phyloP scores from a whole-genome alignment of 2,329 filamentous ascomycete genomes.

The Fusarium piperis region DNA sequence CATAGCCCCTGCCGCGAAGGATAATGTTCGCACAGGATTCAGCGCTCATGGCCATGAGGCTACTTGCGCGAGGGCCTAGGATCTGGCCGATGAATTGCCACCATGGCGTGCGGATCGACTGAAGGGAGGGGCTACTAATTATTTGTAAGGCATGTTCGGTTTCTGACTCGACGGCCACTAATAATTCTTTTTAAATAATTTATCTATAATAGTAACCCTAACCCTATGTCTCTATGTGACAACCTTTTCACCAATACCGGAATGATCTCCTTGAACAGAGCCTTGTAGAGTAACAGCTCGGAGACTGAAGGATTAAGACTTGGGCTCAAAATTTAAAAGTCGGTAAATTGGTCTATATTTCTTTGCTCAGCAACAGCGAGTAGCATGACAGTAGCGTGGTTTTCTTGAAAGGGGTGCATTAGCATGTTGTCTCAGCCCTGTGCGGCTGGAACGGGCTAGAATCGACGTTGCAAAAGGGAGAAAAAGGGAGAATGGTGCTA shows the following conservation, averaged over 20 bases:
- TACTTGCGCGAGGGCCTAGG: conserved; percentile 85
- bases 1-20: conserved; percentile 81
- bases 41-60: conserved; percentile 82
- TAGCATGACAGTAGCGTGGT: background rate
- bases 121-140: too few species aligned
- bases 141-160: background rate
- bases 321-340: background rate
- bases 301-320: background rate
- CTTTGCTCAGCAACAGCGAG: background rate
- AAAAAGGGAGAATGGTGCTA: background rate
- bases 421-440: background rate
- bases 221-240: background rate
- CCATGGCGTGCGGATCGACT: background rate
- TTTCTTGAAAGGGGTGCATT: background rate
- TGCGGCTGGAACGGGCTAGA: background rate
- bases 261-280: background rate
- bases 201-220: background rate
- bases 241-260: background rate
- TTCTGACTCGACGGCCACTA: background rate
- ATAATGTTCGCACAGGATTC: conserved; percentile 82
- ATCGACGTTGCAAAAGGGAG: background rate
- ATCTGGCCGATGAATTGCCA: conserved; percentile 74
- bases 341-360: background rate
- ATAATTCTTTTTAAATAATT: background rate
- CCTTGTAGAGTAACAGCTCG: background rate